Conservation (phyloP, 2,329 filamentous ascomycete species). For the Aspergillus sp. region DNA sequence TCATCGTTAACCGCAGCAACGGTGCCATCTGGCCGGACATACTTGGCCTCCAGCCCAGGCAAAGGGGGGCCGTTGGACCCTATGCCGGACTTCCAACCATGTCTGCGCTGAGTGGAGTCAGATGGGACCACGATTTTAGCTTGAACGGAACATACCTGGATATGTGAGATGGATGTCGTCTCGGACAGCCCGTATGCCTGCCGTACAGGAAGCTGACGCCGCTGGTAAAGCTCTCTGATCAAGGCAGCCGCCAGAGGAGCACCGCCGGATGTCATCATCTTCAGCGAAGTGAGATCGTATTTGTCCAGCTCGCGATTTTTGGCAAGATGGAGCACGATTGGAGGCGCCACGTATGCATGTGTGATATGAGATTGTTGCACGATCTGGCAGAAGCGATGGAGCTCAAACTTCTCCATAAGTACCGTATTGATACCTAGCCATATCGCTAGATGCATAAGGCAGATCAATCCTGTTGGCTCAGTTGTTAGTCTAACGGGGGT, state of each 20-base stretch:
- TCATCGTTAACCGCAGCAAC: conserved; percentile 2
- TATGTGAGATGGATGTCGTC: conserved; percentile 15
- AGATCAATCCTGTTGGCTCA: conserved; percentile 14
- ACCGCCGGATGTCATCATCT: conserved; percentile 20
- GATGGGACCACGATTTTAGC: too few species aligned
- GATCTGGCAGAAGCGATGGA: conserved; percentile 8
- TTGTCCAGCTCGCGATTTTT: conserved; percentile 11
- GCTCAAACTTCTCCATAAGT: conserved; percentile 18
- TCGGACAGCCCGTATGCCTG: conserved; percentile 23
- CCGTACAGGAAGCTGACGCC: conserved; percentile 13
- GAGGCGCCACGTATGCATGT: conserved; percentile 18
- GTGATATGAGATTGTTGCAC: conserved; percentile 13
- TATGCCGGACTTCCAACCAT: conserved; percentile 11
- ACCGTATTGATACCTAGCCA: conserved; percentile 13
- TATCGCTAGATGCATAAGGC: conserved; percentile 16
- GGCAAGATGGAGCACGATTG: conserved; percentile 19
- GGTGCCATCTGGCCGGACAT: background rate
- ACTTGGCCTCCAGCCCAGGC: conserved; percentile 16
- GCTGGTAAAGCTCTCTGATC: conserved; percentile 13
- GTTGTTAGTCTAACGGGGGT: background rate
- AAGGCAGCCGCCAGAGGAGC: conserved; percentile 17
- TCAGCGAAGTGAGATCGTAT: conserved; percentile 14
- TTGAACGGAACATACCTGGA: conserved; percentile 8
- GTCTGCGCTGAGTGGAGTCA: conserved; percentile 11
- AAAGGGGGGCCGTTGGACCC: conserved; percentile 16